Conservation (phyloP, 208 protist species). For the Crithidia sp. region DNA sequence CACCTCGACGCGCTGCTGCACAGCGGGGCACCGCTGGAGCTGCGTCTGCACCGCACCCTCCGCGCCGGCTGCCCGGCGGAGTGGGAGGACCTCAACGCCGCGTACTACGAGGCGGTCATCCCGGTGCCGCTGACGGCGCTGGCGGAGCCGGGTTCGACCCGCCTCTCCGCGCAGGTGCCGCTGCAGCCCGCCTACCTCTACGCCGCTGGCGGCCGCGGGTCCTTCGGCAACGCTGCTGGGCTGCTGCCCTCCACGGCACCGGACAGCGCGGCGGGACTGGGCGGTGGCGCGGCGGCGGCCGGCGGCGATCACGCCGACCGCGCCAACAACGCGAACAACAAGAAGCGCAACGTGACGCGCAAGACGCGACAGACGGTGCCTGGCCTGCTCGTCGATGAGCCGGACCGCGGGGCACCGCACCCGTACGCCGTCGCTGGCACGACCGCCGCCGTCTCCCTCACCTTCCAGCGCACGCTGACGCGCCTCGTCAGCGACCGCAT, state of each 20-base stretch:
- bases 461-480: constrained; percentile 68
- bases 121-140: constrained; percentile 55
- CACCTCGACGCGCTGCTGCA: constrained; percentile 59
- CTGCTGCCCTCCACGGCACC: background rate
- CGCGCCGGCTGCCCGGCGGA: constrained; percentile 63
- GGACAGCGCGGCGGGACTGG: background rate
- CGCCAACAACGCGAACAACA: constrained; percentile 23
- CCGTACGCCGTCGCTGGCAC: constrained; percentile 74
- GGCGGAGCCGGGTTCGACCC: constrained; percentile 66
- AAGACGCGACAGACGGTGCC: constrained; percentile 62
- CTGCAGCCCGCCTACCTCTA: constrained; percentile 40
- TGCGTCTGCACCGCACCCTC: constrained; percentile 71
- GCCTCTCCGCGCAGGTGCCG: constrained; percentile 39
- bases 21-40: constrained; percentile 48
- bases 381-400: constrained; percentile 64
- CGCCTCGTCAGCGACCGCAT: constrained; percentile 79
- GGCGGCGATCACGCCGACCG: constrained; percentile 20
- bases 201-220: background rate
- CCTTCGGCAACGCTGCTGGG: background rate
- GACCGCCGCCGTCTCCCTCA: constrained; percentile 55
- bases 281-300: background rate
- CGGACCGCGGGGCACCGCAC: constrained; percentile 58
- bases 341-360: constrained; percentile 37
- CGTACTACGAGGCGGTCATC: constrained; percentile 68
- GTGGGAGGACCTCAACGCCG: constrained; percentile 86